Evolutionary conservation across 495 filamentous ascomycete species (phyloP).

Genomic region (Lasiosphaeria ovina): DNA sequence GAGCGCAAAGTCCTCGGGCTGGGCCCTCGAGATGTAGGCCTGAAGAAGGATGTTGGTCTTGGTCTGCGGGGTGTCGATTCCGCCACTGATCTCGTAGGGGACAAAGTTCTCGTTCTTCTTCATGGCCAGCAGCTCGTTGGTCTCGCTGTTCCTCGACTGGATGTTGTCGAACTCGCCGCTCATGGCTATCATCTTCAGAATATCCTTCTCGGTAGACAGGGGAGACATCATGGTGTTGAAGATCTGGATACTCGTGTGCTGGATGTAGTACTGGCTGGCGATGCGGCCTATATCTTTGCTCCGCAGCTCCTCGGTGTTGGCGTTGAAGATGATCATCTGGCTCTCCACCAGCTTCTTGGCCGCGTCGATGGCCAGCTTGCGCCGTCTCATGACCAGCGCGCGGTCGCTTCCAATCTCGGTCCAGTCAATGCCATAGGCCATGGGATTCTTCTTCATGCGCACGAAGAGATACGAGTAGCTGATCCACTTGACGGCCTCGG

Average conservation of each 20-base stretch:
- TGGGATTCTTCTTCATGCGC: slow-evolving; percentile 87
- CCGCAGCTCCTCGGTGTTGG: slow-evolving; percentile 81
- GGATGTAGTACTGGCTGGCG: slow-evolving; percentile 94
- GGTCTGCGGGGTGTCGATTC: slow-evolving; percentile 72
- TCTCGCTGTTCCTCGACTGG: slow-evolving; percentile 82
- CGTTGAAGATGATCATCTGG: slow-evolving; percentile 99
- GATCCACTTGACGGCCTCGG: slow-evolving; percentile 93
- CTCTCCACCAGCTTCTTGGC: slow-evolving; percentile 80
- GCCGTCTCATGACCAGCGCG: slow-evolving; percentile 72
- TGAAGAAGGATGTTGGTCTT: slow-evolving; percentile 97
- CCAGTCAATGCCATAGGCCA: slow-evolving; percentile 95
- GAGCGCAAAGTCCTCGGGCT: slow-evolving; percentile 88
- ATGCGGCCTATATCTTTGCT: slow-evolving; percentile 95
- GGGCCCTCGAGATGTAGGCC: slow-evolving; percentile 85
- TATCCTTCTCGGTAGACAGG: slow-evolving; percentile 78
- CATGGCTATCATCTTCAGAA: slow-evolving; percentile 91
- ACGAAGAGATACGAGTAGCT: slow-evolving; percentile 98
- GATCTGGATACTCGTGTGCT: slow-evolving; percentile 87
- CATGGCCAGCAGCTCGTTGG: slow-evolving; percentile 63
- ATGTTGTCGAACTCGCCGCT: slow-evolving; percentile 98
- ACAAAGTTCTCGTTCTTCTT: slow-evolving; percentile 62
- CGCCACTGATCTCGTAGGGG: slow-evolving; percentile 70
- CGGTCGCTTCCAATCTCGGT: slow-evolving; percentile 87
- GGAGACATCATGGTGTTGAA: slow-evolving; percentile 92
- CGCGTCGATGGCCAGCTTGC: slow-evolving; percentile 81